phyloP scores from a whole-genome alignment of 1,284 basidiomycete genomes.

The Cystobasidium slooffiae region DNA sequence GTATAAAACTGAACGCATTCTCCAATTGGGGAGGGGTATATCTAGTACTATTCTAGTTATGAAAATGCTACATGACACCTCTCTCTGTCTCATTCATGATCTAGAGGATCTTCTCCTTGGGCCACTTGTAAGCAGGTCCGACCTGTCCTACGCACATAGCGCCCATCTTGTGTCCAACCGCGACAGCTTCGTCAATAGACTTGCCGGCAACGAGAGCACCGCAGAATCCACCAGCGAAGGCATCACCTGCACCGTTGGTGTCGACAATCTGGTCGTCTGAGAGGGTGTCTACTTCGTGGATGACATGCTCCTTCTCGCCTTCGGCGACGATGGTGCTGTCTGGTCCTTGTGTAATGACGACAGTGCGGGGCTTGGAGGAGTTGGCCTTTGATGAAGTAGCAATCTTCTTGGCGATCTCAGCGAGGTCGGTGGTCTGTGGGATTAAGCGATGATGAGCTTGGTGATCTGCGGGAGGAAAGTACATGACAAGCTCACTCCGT shows the following conservation, averaged over 20 bases:
- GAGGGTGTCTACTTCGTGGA: slow-evolving; percentile 70
- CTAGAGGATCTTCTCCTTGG: slow-evolving; percentile 44
- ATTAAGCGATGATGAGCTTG: not conserved
- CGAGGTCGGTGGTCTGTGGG: slow-evolving; percentile 65
- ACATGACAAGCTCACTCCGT: slow-evolving; percentile 56
- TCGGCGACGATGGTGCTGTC: slow-evolving; percentile 79
- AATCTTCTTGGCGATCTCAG: slow-evolving; percentile 72
- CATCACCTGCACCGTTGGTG: slow-evolving; percentile 99
- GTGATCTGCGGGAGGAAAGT: not conserved
- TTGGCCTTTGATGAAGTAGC: slow-evolving; percentile 69
- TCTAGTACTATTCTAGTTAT: not conserved
- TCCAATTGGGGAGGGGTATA: not conserved
- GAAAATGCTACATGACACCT: slow-evolving; percentile 4
- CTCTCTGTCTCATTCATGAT: not conserved
- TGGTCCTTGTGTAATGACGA: slow-evolving; percentile 90
- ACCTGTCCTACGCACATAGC: slow-evolving; percentile 86
- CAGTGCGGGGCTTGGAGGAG: slow-evolving; percentile 72
- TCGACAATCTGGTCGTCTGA: slow-evolving; percentile 79
- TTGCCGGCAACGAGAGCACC: slow-evolving; percentile 84
- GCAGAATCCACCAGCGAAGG: slow-evolving; percentile 96
- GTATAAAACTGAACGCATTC: not conserved
- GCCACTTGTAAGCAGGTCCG: slow-evolving; percentile 57
- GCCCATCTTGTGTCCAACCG: slow-evolving; percentile 87
- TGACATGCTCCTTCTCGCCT: slow-evolving; percentile 62
- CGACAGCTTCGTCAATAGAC: slow-evolving; percentile 74